Base-by-base conservation (phyloP, 495 filamentous ascomycete genomes). In the Daldinia vernicosa region DNA sequence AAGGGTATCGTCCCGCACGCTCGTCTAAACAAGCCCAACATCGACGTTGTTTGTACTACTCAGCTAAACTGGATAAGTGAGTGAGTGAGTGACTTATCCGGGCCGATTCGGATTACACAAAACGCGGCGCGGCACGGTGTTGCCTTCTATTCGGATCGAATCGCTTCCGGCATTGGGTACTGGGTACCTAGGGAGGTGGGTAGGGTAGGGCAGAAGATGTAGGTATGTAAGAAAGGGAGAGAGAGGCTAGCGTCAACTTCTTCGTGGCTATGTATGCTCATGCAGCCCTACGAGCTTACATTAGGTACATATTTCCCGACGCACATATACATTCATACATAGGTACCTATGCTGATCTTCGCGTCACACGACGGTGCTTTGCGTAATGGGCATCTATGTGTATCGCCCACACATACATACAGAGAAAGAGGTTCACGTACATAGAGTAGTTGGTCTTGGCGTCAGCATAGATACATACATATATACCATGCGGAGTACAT, bases 121-220 rank as follows among this genome's bases (percentile, higher is more conserved):
- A 22, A 24, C 30, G 19, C 33, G 30, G 32, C 54, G 54, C 54
- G 17, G 30, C 54, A 33, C 32, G 50, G 32, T 14, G 17, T 66
- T 19, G 26, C 50, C 51, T 33, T 40, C 22, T 17, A 19, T 52
- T 63, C 68, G 51, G 63, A 52, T 51, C 56, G 50, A 57, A 33
- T 15, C 57, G 56, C 32, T 26, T 54, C 59, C 59, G 58, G 19
- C 24, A 6, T 24, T 8, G 51, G 30, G 32, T 30, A n/a, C 5
- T 27, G 30, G 11, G 6, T 32, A 32, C 30, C 32, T 2, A 11
- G 32, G 32, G 32, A 33, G 32, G 32, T 33, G 32, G 32, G 32
- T 8, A 32, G 32, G 32, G 32, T 8, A 32, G 30, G 30, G 30
- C 1, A 32, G 30, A 32, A 32, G 30, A 33, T 33, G 9, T 8